Conservation (phyloP, 2,329 filamentous ascomycete species). For the Trichoderma polysporum region DNA sequence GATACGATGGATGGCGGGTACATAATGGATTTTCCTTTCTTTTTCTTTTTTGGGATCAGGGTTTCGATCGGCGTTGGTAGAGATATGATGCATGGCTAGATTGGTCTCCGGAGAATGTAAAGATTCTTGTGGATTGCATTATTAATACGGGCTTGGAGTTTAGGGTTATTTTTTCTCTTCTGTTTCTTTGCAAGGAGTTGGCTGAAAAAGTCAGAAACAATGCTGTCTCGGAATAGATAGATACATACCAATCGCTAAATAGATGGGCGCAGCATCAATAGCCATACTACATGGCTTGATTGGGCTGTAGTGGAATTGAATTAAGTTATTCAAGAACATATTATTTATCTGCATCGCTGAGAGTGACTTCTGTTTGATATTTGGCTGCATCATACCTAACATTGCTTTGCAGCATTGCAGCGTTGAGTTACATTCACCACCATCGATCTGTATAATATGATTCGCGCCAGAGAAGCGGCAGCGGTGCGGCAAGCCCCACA, state of each 20-base stretch:
- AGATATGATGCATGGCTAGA: neutral
- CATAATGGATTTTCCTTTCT: neutral
- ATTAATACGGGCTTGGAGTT: slow-evolving; percentile 10
- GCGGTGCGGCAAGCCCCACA: slow-evolving; percentile 3
- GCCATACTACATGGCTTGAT: neutral
- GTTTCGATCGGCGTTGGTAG: neutral
- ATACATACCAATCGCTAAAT: neutral
- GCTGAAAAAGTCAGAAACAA: neutral
- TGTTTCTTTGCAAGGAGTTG: neutral
- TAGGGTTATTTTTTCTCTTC: neutral
- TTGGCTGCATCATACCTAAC: neutral
- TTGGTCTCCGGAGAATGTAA: neutral
- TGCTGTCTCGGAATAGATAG: slow-evolving; percentile 4
- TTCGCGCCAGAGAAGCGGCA: neutral
- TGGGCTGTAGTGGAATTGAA: neutral
- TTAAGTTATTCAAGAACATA: neutral
- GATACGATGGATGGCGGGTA: neutral
- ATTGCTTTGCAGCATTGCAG: neutral
- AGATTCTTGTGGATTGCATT: neutral
- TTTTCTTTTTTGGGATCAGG: neutral
- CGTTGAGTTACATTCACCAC: neutral
- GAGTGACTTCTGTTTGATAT: neutral
- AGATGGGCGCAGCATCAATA: neutral
- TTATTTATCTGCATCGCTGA: too few species aligned
- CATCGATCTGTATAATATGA: neutral